Percentiles rank a stretch among this genome's conserved stretches.
Evolutionary conservation across 2,329 filamentous ascomycete genomes (phyloP).

Genomic region (Ascosphaera aggregata): DNA sequence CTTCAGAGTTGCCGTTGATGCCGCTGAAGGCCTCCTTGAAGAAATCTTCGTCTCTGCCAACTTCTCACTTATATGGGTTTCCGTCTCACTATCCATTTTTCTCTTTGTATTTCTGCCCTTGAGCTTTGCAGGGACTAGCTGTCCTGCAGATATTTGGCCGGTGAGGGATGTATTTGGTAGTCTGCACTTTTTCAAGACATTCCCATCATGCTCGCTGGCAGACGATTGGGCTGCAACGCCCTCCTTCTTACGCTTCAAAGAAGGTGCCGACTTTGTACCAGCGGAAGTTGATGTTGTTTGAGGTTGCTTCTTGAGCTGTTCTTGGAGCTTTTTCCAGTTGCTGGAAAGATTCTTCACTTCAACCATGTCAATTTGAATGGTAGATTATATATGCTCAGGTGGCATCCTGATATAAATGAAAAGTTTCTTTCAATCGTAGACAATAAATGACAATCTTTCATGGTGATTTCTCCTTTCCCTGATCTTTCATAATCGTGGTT

Average conservation of each 20-base stretch:
- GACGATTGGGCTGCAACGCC: slow-evolving; percentile 3
- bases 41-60: slow-evolving; percentile 35
- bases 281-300: slow-evolving; percentile 4
- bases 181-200: slow-evolving; percentile 5
- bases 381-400: neutral
- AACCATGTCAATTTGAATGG: slow-evolving; percentile 3
- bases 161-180: slow-evolving; percentile 1
- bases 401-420: neutral
- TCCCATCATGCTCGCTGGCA: slow-evolving; percentile 2
- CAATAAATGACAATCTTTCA: too few relatives aligned
- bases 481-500: too few relatives aligned
- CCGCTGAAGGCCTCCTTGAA: slow-evolving; percentile 39
- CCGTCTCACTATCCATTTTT: slow-evolving; percentile 8
- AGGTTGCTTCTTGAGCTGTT: slow-evolving; percentile 16
- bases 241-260: slow-evolving; percentile 3
- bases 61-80: slow-evolving; percentile 32
- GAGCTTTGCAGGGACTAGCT: slow-evolving; percentile 9
- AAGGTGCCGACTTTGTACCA: slow-evolving; percentile 3
- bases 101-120: slow-evolving; percentile 13
- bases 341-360: slow-evolving; percentile 22
- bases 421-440: too few relatives aligned
- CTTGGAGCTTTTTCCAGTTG: slow-evolving; percentile 28
- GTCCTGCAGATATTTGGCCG: slow-evolving; percentile 1
- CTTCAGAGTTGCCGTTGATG: slow-evolving; percentile 29
- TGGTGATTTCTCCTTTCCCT: too few relatives aligned